Conservation (phyloP, 352 stramenopile genomes). For the Phytophthora citrophthora region DNA sequence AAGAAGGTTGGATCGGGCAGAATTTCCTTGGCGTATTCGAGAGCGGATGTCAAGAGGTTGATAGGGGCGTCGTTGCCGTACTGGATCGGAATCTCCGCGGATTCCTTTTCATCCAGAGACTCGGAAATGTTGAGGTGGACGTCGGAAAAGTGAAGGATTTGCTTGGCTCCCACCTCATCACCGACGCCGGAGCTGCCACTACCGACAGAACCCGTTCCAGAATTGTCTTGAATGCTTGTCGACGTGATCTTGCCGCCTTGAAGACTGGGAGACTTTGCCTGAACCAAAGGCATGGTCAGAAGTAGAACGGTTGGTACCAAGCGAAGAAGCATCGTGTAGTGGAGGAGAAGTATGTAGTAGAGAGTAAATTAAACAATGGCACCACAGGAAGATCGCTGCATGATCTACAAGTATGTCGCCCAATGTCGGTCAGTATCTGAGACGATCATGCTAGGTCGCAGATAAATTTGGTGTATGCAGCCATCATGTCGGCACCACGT, state of each 20-base stretch:
- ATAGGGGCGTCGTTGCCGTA: slow-evolving; percentile 58
- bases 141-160: slow-evolving; percentile 80
- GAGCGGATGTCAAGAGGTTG: slow-evolving; percentile 54
- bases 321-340: slow-evolving; percentile 5
- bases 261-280: slow-evolving; percentile 14
- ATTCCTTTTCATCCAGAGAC: slow-evolving; percentile 40
- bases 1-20: slow-evolving; percentile 64
- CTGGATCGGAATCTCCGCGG: slow-evolving; percentile 38
- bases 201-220: slow-evolving; percentile 11
- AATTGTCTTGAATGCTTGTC: slow-evolving; percentile 25
- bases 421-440: not conserved
- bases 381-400: slow-evolving; percentile 8
- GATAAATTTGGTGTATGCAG: slow-evolving; percentile 23
- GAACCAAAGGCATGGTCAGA: not conserved
- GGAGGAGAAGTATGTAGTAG: not conserved
- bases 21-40: slow-evolving; percentile 60
- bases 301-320: slow-evolving; percentile 9
- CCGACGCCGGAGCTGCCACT: slow-evolving; percentile 17
- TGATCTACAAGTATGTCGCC: not conserved
- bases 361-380: slow-evolving; percentile 25
- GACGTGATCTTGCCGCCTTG: slow-evolving; percentile 18
- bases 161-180: slow-evolving; percentile 33
- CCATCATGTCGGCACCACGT: slow-evolving; percentile 15
- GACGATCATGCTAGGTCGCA: slow-evolving; percentile 20
- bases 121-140: slow-evolving; percentile 72